Conservation (phyloP, 805 yeast species). For the Sungouiella blattae region DNA sequence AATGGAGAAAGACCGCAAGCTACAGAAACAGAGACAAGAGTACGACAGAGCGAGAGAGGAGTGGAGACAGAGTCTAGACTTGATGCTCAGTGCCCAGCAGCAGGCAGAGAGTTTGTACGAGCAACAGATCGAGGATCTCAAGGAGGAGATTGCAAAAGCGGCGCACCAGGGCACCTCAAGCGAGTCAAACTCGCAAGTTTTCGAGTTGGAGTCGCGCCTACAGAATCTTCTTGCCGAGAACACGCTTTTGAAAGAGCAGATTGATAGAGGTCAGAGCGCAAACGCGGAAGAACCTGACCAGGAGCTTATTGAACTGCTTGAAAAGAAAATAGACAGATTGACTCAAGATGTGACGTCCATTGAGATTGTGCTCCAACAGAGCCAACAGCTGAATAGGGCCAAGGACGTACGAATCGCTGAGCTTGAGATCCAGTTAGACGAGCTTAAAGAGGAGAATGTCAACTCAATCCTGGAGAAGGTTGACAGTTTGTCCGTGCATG, state of each 20-base stretch:
- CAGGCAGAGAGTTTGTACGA: conserved; percentile 51
- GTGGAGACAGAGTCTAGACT: conserved; percentile 54
- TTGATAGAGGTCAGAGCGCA: neutral
- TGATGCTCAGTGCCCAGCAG: conserved; percentile 51
- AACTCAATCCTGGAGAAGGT: conserved; percentile 6
- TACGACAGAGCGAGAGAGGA: conserved; percentile 56
- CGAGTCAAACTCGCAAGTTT: conserved; percentile 10
- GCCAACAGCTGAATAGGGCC: conserved; percentile 10
- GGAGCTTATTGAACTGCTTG: conserved; percentile 7
- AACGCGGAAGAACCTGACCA: neutral
- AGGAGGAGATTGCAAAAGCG: conserved; percentile 11
- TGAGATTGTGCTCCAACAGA: conserved; percentile 13
- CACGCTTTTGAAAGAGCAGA: neutral
- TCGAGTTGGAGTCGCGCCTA: neutral
- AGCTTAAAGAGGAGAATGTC: conserved; percentile 1
- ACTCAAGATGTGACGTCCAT: conserved; percentile 15
- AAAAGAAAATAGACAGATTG: conserved; percentile 10
- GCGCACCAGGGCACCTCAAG: conserved; percentile 4
- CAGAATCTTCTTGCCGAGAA: neutral
- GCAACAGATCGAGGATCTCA: conserved; percentile 40
- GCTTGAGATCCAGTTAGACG: conserved; percentile 13
- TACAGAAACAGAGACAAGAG: conserved; percentile 43
- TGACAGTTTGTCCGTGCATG: conserved; percentile 8
- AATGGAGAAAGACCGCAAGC: conserved; percentile 42
- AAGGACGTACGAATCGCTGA: conserved; percentile 12